Conservation (phyloP, 1,139 yeast genomes). For the Lodderomyces jiufengensis region DNA sequence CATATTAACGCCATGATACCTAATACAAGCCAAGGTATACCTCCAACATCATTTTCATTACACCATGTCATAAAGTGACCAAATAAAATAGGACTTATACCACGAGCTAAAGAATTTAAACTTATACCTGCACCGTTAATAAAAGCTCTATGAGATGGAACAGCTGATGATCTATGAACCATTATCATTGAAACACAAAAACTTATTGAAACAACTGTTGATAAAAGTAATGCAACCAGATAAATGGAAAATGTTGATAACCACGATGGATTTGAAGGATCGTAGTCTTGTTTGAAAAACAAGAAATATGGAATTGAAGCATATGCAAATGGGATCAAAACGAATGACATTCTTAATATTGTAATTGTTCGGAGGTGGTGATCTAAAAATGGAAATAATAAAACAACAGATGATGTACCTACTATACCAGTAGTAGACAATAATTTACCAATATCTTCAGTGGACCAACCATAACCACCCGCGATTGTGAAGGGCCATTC, state of each 20-base stretch:
- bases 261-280: constrained; percentile 22
- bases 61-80: constrained; percentile 53
- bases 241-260: constrained; percentile 24
- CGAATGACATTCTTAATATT: constrained; percentile 39
- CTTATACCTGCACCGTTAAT: constrained; percentile 50
- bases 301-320: constrained; percentile 48
- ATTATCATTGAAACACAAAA: constrained; percentile 43
- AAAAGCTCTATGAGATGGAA: constrained; percentile 44
- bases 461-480: constrained; percentile 32
- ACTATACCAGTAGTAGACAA: constrained; percentile 54
- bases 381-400: constrained; percentile 56
- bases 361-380: constrained; percentile 43
- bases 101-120: constrained; percentile 52
- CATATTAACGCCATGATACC: constrained; percentile 34
- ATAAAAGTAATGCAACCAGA: constrained; percentile 24
- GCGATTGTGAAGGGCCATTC: constrained; percentile 33
- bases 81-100: constrained; percentile 57
- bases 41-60: constrained; percentile 39
- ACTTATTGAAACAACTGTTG: constrained; percentile 30
- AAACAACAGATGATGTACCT: constrained; percentile 50
- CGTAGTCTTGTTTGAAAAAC: constrained; percentile 36
- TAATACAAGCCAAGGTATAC: constrained; percentile 50
- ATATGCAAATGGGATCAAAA: constrained; percentile 47
- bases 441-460: constrained; percentile 50
- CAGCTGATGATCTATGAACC: constrained; percentile 46